Conservation (phyloP, 2,329 filamentous ascomycete species). For the Triangularia verruculosa region DNA sequence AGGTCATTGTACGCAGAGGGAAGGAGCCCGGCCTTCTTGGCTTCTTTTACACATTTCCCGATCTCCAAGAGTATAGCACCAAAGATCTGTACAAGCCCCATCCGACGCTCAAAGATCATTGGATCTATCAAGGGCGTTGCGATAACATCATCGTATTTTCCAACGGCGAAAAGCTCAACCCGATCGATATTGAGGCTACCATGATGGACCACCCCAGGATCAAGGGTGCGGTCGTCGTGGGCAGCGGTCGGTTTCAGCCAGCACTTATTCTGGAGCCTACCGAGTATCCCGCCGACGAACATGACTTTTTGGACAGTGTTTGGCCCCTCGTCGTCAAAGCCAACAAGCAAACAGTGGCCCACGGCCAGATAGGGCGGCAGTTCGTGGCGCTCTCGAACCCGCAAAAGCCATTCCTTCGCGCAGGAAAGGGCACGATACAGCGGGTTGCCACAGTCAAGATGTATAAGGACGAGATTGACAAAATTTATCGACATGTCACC, state of each 20-base stretch:
- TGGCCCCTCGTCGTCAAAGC: conserved; percentile 44
- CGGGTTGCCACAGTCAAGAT: conserved; percentile 38
- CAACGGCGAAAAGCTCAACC: conserved; percentile 52
- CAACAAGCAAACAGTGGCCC: conserved; percentile 44
- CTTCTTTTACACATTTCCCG: conserved; percentile 42
- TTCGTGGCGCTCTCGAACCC: conserved; percentile 40
- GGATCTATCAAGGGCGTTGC: conserved; percentile 34
- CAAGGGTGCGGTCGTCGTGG: conserved; percentile 44
- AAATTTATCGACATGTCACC: conserved; percentile 36
- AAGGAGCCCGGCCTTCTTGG: conserved; percentile 37
- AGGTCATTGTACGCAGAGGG: conserved; percentile 39
- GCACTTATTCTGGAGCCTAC: conserved; percentile 47
- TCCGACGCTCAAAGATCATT: conserved; percentile 37
- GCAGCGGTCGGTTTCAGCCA: conserved; percentile 44
- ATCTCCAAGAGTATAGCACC: conserved; percentile 40
- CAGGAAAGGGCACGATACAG: conserved; percentile 47
- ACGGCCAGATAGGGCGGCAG: conserved; percentile 44
- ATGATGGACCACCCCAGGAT: conserved; percentile 40
- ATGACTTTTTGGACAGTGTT: conserved; percentile 39
- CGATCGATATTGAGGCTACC: conserved; percentile 42
- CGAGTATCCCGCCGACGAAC: conserved; percentile 27
- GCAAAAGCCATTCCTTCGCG: conserved; percentile 42
- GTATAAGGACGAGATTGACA: conserved; percentile 44
- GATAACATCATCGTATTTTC: conserved; percentile 50
- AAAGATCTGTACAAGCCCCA: conserved; percentile 44